Conservation (phyloP, 2,329 filamentous ascomycete genomes). For the Berkeleyomyces basicola region DNA sequence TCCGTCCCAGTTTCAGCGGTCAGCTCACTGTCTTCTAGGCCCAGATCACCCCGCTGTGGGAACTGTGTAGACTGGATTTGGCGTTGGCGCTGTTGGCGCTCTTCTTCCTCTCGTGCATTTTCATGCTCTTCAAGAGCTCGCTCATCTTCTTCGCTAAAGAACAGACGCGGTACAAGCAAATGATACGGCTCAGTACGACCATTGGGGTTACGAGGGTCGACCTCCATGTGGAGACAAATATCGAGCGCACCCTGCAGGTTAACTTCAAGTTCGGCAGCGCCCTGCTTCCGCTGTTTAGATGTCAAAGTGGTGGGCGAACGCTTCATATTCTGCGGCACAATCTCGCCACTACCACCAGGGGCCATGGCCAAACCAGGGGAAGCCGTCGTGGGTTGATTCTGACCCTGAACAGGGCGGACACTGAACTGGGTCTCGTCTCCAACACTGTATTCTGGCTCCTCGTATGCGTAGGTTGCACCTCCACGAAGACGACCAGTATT, state of each 20-base stretch:
- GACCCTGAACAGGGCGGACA: slow-evolving; percentile 22
- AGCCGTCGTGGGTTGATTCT: slow-evolving; percentile 10
- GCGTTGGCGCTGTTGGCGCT: slow-evolving; percentile 14
- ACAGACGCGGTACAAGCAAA: slow-evolving; percentile 65
- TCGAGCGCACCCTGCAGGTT: slow-evolving; percentile 74
- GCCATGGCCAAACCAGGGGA: not conserved
- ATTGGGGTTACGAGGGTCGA: slow-evolving; percentile 67
- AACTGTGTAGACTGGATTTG: slow-evolving; percentile 13
- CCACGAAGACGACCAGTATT: slow-evolving; percentile 22
- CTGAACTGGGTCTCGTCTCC: slow-evolving; percentile 44
- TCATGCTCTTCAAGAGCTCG: slow-evolving; percentile 15
- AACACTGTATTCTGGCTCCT: slow-evolving; percentile 31
- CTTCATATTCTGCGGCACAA: slow-evolving; percentile 32
- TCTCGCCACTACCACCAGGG: not conserved
- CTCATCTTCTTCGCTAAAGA: slow-evolving; percentile 35
- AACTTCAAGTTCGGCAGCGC: slow-evolving; percentile 39
- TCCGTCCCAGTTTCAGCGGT: not conserved
- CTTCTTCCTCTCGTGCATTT: slow-evolving; percentile 7
- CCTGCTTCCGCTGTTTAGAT: slow-evolving; percentile 38
- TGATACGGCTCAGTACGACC: slow-evolving; percentile 81
- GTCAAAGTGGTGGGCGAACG: slow-evolving; percentile 55
- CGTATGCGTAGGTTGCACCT: slow-evolving; percentile 21
- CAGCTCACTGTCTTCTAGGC: not conserved
- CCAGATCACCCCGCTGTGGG: not conserved
- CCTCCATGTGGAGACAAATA: slow-evolving; percentile 76